Conservation (phyloP, 108 stramenopile species). For the Bacterosira constricta region DNA sequence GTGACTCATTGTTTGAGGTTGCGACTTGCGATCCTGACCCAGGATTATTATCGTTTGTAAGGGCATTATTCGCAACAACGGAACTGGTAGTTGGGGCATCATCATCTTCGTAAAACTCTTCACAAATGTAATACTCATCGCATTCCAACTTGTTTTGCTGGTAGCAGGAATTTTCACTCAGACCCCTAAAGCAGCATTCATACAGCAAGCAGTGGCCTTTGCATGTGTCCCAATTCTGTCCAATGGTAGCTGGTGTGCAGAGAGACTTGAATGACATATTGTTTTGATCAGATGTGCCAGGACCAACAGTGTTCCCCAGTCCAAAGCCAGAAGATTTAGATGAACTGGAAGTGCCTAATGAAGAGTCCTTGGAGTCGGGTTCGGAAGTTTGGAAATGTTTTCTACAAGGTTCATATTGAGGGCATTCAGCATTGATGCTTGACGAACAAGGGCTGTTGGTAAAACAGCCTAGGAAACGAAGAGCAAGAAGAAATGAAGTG, state of each 20-base stretch:
- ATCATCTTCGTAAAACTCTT: neutral
- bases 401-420: neutral
- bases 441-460: neutral
- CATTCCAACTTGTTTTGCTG: neutral
- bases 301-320: too few species aligned
- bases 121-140: neutral
- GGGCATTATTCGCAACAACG: too few species aligned
- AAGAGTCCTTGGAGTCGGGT: too few species aligned
- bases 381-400: too few species aligned
- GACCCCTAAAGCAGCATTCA: too few species aligned
- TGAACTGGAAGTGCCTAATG: too few species aligned
- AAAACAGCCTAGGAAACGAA: neutral
- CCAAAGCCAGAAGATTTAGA: too few species aligned
- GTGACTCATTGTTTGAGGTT: too few species aligned
- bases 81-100: too few species aligned
- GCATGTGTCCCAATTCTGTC: neutral
- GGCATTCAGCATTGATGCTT: neutral
- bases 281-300: too few species aligned
- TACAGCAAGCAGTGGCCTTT: neutral
- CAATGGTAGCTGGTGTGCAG: neutral
- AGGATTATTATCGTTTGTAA: too few species aligned
- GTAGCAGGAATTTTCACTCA: neutral
- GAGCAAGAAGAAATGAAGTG: neutral
- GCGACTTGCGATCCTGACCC: too few species aligned
- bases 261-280: neutral